Evolutionary conservation across 2,329 filamentous ascomycete species (phyloP), one percentile per base, ranked within the genome.

Genomic region (Acephala macrosclerotiorum): DNA sequence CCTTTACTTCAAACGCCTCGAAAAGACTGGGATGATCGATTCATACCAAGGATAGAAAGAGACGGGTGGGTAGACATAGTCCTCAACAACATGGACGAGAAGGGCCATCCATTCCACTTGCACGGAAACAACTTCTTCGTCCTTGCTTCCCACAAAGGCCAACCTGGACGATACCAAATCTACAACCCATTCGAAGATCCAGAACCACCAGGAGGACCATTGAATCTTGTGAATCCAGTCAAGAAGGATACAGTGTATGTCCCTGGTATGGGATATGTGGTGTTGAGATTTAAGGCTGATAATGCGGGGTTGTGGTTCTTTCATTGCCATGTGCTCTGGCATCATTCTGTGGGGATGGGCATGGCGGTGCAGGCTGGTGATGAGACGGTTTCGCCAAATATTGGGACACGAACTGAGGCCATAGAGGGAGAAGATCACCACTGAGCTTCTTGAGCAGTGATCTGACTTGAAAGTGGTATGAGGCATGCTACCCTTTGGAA

Each of bases 31-130:
- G 36, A 38, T 38, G 36, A 56, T 4, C 77, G 80, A 22, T 81
- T 82, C 60, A 75, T 83, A 45, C 63, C 75, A 12, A 72, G 75
- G 62, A 73, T 66, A 16, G 76, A 59, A 59, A 14, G 69, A 25
- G 25, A 20, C 11, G 63, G 66, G 38, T 85, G 83, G 82, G 74
- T 84, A 0, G 82, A 84, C 66, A 68, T 84, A 0, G 76, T 83
- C 2, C 73, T 84, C 57, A 85, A 85, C 67, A 85, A 85, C 61
- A 74, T 84, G 16, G 83, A 85, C 63, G 82, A 84, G 45, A 80
- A 80, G 6, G 74, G 77, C 0, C 83, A 85, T 69, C 83, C 83
- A 0, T 84, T 84, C 64, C 83, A 85, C 29, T 26, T 25, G 64
- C 69, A 78, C 56, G 72, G 77, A 57, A 63, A 76, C 73, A 61